Evolutionary conservation across 1,284 basidiomycete species (phyloP).

Genomic region (Ganoderma boninense): DNA sequence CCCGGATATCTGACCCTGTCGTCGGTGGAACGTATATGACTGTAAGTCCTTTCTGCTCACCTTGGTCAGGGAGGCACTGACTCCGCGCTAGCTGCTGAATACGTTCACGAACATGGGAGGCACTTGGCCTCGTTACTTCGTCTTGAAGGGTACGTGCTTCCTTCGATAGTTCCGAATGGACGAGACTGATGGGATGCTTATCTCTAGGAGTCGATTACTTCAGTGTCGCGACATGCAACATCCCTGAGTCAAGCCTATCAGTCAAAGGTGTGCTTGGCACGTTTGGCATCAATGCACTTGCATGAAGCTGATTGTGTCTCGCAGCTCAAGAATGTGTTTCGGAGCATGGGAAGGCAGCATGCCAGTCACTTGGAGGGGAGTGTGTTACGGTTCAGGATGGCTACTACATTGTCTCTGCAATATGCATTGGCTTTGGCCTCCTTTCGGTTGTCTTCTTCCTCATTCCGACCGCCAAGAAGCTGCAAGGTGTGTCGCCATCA

Average conservation of each 20-base stretch:
- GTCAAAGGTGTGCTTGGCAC: conserved; percentile 60
- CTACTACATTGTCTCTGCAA: conserved; percentile 86
- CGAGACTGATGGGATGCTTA: background rate
- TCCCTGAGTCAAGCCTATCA: conserved; percentile 63
- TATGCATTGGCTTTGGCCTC: conserved; percentile 84
- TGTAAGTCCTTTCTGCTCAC: conserved; percentile 52
- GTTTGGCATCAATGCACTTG: background rate
- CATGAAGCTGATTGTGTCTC: conserved; percentile 23
- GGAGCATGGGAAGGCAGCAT: conserved; percentile 86
- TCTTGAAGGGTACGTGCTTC: conserved; percentile 74
- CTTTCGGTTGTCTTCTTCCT: conserved; percentile 81
- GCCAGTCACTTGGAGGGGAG: conserved; percentile 78
- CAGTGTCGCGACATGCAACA: conserved; percentile 82
- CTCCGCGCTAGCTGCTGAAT: conserved; percentile 77
- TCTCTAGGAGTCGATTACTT: conserved; percentile 83
- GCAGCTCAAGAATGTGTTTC: conserved; percentile 87
- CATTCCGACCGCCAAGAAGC: conserved; percentile 82
- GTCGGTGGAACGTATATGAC: conserved; percentile 99
- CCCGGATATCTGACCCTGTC: conserved; percentile 94
- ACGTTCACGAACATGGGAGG: conserved; percentile 98
- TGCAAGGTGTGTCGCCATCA: conserved; percentile 77
- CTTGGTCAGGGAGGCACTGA: conserved; percentile 21
- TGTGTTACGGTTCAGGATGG: conserved; percentile 92
- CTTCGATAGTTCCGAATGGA: background rate
- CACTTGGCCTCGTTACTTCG: conserved; percentile 96